Percentiles rank a stretch among this genome's conserved stretches.
These are phyloP conservation scores for Cyberlindnera xylosilytica DNA, from an alignment of 805 yeast genomes.

Conservation along the genomic window DNA sequence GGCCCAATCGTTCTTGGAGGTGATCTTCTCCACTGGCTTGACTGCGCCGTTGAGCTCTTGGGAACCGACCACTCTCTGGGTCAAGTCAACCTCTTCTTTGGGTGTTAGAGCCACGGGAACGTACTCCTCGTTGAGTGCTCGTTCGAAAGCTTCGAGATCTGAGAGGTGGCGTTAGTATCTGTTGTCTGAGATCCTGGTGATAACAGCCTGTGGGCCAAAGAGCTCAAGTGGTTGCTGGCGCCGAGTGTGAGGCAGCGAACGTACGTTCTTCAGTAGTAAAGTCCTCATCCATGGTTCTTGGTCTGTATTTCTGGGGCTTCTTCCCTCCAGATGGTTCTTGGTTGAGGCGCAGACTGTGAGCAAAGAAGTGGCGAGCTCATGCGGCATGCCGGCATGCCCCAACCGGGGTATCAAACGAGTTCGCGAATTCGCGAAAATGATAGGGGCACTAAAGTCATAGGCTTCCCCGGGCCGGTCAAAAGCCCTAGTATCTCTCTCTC, in stretches of 20 bases:
- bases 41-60: conserved; percentile 3
- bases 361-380: not conserved
- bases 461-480: too few species aligned
- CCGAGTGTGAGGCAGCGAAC: not conserved
- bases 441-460: not conserved
- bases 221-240: too few species aligned
- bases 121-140: conserved; percentile 13
- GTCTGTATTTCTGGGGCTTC: too few species aligned
- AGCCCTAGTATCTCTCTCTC: too few species aligned
- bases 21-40: conserved; percentile 30
- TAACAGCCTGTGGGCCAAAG: too few species aligned
- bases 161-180: not conserved
- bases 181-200: too few species aligned
- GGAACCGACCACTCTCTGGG: conserved; percentile 10
- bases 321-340: too few species aligned
- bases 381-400: too few species aligned
- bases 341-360: not conserved
- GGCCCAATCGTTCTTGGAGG: conserved; percentile 45
- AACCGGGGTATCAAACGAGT: not conserved
- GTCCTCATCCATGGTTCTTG: not conserved
- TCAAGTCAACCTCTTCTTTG: conserved; percentile 2
- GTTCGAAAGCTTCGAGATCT: conserved; percentile 15
- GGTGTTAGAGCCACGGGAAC: conserved; percentile 1
- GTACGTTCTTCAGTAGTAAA: not conserved
- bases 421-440: not conserved